Evolutionary conservation across 331 rosid species (phyloP), one percentile per base, ranked within the genome.

Genomic region (Arachis monticola): DNA sequence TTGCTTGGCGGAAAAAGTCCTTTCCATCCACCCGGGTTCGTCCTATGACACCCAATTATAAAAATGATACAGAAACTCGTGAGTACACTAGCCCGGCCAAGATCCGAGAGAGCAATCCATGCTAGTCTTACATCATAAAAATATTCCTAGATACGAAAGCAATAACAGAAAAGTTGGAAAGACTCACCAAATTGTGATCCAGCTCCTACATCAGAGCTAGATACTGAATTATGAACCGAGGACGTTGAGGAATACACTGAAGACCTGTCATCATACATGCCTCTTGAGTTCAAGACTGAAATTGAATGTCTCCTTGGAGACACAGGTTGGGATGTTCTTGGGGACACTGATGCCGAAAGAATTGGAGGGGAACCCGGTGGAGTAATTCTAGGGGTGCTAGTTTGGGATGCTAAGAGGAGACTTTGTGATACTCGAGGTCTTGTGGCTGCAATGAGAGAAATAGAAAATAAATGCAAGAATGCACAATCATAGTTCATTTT

Each of bases 1-100:
- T 81, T 58, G 72, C 99, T 86, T 95, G 97, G 83, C 97, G 97
- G 80, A 92, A 95, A 77, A 90, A 95, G 78, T 92, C 97, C 48
- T 81, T 93, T 47, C 97, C 97, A 55, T 91, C 96, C 74, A 91
- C 92, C 74, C 98, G 91, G 10, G 97, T 83, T 75, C 97, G 81
- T 58, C 89, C 98, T 93, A 73, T 75, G 77, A 89, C 53, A 77
- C 11, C 51, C 11, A 69, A 40, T 60, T 69, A 70, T 2, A 72
- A 40, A 46, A 27, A 62, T 22, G 7, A 63, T 61, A 5, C 11
- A 9, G 7, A 42, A 68, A 67, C 11, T 11, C 7, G 3, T 44
- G 31, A 53, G 41, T 1, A 42, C 27, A 51, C n/a, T 56, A 60
- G 46, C 45, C 77, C 64, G 60, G n/a, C 46, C 70, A 56, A 45